Conservation (phyloP, 768 basidiomycete species). For the Rubroboletus pulcherrimus region DNA sequence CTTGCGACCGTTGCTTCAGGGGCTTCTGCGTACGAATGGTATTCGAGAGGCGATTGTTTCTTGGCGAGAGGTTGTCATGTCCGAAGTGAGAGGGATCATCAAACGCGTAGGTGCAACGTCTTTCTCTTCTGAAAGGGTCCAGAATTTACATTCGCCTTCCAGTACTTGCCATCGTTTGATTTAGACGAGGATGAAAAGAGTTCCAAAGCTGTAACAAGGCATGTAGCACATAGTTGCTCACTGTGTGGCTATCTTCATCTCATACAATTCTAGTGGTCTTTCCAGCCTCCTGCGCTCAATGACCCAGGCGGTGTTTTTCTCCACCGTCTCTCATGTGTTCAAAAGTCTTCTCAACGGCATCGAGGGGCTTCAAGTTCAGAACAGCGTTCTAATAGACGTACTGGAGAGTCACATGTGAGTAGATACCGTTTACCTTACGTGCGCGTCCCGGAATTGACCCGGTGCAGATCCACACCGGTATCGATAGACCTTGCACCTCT, state of each 20-base stretch:
- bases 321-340: constrained; percentile 60
- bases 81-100: constrained; percentile 53
- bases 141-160: constrained; percentile 1
- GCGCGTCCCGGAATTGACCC: constrained; percentile 1
- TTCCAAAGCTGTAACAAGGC: constrained; percentile 30
- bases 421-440: not conserved
- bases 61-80: constrained; percentile 68
- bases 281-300: constrained; percentile 60
- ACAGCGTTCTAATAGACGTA: constrained; percentile 52
- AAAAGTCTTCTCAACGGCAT: constrained; percentile 58
- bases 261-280: constrained; percentile 30
- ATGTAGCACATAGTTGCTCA: constrained; percentile 3
- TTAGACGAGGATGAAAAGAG: constrained; percentile 47
- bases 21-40: constrained; percentile 71
- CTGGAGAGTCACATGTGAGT: constrained; percentile 46
- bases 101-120: constrained; percentile 48
- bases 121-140: not conserved
- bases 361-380: constrained; percentile 63
- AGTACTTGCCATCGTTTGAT: constrained; percentile 63
- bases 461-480: constrained; percentile 35
- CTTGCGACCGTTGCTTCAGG: constrained; percentile 68
- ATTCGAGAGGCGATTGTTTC: constrained; percentile 62
- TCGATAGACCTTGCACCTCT: constrained; percentile 42
- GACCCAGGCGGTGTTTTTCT: constrained; percentile 65
- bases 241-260: not conserved